Percentiles rank a stretch among this genome's conserved stretches.
phyloP scores from a whole-genome alignment of 441 rosid species.

The Viola pubescens region DNA sequence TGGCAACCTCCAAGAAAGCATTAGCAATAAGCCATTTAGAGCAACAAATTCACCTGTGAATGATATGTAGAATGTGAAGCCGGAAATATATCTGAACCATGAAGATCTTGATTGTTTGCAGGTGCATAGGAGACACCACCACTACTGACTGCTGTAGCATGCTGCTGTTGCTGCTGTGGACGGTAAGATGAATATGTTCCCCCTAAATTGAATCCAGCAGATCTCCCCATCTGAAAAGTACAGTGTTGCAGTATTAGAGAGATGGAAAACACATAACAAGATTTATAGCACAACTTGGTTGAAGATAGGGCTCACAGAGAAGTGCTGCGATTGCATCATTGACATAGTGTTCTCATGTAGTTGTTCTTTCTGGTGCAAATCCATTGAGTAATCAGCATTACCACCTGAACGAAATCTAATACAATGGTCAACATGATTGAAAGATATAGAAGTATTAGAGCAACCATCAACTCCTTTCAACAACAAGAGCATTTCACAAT shows the following conservation, averaged over 20 bases:
- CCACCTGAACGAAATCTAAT: conserved; percentile 53
- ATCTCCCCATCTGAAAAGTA: conserved; percentile 74
- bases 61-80: conserved; percentile 73
- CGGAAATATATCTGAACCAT: conserved; percentile 78
- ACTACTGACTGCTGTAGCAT: conserved; percentile 61
- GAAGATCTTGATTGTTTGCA: conserved; percentile 69
- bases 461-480: neutral
- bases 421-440: conserved; percentile 18
- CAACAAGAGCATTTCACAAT: neutral
- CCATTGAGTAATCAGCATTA: conserved; percentile 81
- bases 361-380: conserved; percentile 93
- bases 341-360: conserved; percentile 76
- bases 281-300: conserved; percentile 8
- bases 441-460: neutral
- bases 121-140: conserved; percentile 61
- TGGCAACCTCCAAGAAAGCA: neutral
- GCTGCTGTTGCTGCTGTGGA: conserved; percentile 83
- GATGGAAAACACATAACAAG: conserved; percentile 12
- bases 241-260: conserved; percentile 16
- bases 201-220: conserved; percentile 76
- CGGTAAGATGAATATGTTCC: conserved; percentile 73
- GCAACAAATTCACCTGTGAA: conserved; percentile 61
- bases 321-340: conserved; percentile 95
- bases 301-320: conserved; percentile 52
- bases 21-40: conserved; percentile 9